Evolutionary conservation across 2,329 filamentous ascomycete genomes (phyloP).

Genomic region (Nemania diffusa): DNA sequence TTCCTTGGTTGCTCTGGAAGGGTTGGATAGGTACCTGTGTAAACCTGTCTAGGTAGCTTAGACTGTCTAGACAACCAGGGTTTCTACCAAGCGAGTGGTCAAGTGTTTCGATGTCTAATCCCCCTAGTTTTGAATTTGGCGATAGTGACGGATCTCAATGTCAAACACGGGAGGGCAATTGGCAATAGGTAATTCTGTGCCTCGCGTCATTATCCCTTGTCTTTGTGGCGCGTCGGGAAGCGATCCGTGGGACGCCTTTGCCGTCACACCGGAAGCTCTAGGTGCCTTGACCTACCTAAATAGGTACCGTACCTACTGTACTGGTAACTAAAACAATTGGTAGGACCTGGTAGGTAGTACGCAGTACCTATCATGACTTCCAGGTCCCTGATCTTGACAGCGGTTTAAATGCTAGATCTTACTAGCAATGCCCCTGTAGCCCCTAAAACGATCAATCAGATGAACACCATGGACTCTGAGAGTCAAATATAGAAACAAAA

Average conservation of each 20-base stretch:
- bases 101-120: slow-evolving; percentile 20
- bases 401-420: not conserved
- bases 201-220: not conserved
- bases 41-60: not conserved
- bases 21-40: not conserved
- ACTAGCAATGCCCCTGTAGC: not conserved
- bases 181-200: not conserved
- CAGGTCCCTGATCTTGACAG: too few relatives aligned
- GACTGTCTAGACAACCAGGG: not conserved
- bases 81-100: not conserved
- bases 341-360: too few relatives aligned
- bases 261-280: slow-evolving; percentile 10
- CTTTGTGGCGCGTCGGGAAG: slow-evolving; percentile 21
- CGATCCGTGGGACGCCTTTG: slow-evolving; percentile 21
- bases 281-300: not conserved
- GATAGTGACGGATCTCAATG: not conserved
- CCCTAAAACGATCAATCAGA: not conserved
- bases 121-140: slow-evolving; percentile 5
- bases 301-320: not conserved
- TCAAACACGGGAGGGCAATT: slow-evolving; percentile 2
- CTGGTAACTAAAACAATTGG: not conserved
- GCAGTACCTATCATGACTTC: too few relatives aligned
- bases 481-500: not conserved
- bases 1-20: not conserved
- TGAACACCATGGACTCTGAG: not conserved